phyloP scores from a whole-genome alignment of 176 grass and related monocot genomes.

The Musa itinerans region DNA sequence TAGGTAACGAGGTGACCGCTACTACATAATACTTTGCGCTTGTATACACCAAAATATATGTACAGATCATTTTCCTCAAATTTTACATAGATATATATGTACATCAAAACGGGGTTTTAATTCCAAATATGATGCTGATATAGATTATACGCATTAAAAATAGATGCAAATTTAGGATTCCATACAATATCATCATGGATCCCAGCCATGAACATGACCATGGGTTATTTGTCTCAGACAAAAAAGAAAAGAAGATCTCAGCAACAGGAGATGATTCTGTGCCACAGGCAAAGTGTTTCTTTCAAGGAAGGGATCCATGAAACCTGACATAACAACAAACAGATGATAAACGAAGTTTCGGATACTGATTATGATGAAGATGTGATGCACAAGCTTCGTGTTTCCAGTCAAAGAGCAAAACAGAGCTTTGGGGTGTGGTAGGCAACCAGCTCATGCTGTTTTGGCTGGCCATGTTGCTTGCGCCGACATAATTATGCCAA shows the following conservation, averaged over 20 bases:
- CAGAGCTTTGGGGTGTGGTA: no score
- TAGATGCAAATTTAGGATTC: no score
- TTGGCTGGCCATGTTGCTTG: conserved; percentile 87
- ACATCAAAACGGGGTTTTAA: no score
- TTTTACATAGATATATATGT: no score
- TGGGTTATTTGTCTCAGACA: not conserved
- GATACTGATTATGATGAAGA: not conserved
- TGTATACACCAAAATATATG: no score
- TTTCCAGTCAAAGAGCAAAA: not conserved
- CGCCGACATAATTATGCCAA: conserved; percentile 95
- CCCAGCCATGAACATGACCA: not conserved
- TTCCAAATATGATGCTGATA: no score
- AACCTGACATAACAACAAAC: not conserved
- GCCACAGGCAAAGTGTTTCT: not conserved
- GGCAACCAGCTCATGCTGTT: conserved; percentile 11
- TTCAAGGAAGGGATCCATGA: not conserved
- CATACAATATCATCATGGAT: not conserved
- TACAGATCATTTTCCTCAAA: no score
- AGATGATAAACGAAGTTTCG: no score
- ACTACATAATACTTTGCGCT: no score
- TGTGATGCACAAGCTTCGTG: not conserved
- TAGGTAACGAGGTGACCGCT: no score
- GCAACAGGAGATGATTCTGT: not conserved
- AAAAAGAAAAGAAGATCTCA: not conserved
- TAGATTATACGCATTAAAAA: no score